phyloP scores from a whole-genome alignment of 148 eudicot species.

The Chenopodium suecicum region DNA sequence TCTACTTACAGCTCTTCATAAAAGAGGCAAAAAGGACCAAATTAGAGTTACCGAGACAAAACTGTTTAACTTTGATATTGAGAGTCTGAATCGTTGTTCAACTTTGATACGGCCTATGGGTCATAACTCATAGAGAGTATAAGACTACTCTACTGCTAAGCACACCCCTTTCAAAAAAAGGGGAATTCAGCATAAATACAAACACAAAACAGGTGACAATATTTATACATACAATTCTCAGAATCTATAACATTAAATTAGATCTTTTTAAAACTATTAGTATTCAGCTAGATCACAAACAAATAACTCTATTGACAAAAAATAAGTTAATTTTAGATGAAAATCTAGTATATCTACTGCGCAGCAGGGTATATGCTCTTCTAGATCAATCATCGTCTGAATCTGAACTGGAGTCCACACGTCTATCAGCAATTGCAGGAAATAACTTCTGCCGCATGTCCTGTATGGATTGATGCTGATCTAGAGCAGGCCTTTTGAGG shows the following conservation, averaged over 20 bases:
- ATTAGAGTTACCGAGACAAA: no score
- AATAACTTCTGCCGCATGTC: conserved; percentile 44
- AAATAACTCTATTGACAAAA: neutral
- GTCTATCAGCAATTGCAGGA: conserved; percentile 48
- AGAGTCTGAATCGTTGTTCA: no score
- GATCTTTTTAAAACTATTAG: no score
- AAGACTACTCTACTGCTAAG: no score
- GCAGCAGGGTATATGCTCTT: neutral
- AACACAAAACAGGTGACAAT: neutral
- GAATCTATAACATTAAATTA: neutral
- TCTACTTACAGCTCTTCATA: no score
- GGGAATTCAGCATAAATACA: neutral
- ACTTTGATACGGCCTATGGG: no score
- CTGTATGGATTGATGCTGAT: conserved; percentile 25
- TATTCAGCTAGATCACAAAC: neutral
- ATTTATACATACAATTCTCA: neutral
- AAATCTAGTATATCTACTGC: conserved; percentile 3
- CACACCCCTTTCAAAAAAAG: neutral
- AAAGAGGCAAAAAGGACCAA: no score
- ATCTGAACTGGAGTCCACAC: conserved; percentile 45
- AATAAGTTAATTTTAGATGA: neutral
- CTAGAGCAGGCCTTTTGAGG: conserved; percentile 27
- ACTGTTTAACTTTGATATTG: no score
- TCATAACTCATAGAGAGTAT: no score
- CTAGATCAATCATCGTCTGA: conserved; percentile 5